These are phyloP conservation scores for Sutorius eximius DNA, from an alignment of 1,284 basidiomycete species.

Conservation along the genomic window DNA sequence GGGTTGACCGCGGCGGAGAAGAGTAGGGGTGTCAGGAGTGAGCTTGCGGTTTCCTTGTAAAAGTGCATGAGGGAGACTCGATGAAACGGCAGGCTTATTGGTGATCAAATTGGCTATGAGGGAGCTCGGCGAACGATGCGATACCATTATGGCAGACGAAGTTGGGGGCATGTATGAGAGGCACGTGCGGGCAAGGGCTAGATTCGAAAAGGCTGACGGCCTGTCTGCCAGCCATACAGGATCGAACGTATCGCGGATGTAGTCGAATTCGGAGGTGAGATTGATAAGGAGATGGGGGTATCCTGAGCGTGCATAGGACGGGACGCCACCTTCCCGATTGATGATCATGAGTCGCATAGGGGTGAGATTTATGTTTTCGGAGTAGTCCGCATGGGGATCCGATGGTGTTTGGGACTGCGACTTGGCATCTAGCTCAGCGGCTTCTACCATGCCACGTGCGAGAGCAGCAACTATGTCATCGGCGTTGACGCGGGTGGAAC, in stretches of 20 bases:
- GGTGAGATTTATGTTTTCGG: conserved; percentile 71
- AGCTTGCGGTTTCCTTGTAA: conserved; percentile 83
- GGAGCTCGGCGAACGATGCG: conserved; percentile 92
- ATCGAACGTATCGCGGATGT: conserved; percentile 87
- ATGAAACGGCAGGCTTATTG: conserved; percentile 96
- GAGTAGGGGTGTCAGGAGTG: conserved; percentile 89
- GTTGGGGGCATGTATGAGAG: conserved; percentile 91
- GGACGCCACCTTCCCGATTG: conserved; percentile 95
- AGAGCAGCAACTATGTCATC: conserved; percentile 91
- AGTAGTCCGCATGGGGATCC: conserved; percentile 36
- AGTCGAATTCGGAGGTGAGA: conserved; percentile 82
- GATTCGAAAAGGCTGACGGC: conserved; percentile 86
- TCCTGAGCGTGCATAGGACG: conserved; percentile 94
- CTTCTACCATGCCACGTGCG: conserved; percentile 83
- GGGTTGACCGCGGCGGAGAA: conserved; percentile 86
- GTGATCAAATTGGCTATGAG: conserved; percentile 98
- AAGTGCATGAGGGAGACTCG: conserved; percentile 90
- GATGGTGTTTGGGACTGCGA: conserved; percentile 21
- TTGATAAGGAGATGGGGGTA: conserved; percentile 97
- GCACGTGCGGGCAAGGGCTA: conserved; percentile 86
- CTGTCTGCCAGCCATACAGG: conserved; percentile 76
- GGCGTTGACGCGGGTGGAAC: conserved; percentile 83
- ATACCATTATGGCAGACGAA: conserved; percentile 94
- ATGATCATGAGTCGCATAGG: conserved; percentile 97
- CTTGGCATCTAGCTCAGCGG: conserved; percentile 43